Evolutionary conservation across 768 basidiomycete genomes (phyloP).

Genomic region (Artomyces pyxidatus): DNA sequence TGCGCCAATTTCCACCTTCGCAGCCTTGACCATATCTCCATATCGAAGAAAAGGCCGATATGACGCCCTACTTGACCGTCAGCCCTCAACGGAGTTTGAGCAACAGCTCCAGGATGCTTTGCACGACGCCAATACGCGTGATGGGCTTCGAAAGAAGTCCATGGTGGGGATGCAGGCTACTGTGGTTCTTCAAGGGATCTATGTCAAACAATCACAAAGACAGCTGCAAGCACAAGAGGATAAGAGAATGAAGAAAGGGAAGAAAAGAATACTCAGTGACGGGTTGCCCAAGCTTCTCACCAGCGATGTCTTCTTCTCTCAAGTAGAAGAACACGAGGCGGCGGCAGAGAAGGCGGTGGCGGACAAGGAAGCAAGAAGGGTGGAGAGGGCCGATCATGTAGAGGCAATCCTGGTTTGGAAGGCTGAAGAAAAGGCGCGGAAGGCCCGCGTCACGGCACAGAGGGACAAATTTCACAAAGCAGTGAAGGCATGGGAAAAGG

Average conservation of each 20-base stretch:
- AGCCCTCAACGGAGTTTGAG: background rate
- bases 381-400: background rate
- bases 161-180: background rate
- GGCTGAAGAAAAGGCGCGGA: background rate
- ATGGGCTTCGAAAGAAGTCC: background rate
- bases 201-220: background rate
- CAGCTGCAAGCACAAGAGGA: background rate
- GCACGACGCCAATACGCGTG: background rate
- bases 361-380: background rate
- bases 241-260: background rate
- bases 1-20: background rate
- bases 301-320: background rate
- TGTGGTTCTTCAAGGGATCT: background rate
- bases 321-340: background rate
- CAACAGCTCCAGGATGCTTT: background rate
- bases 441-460: background rate
- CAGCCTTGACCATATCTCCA: background rate
- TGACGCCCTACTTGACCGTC: background rate
- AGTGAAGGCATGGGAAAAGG: background rate
- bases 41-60: background rate
- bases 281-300: background rate
- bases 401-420: background rate
- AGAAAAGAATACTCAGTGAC: background rate
- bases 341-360: background rate
- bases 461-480: background rate